phyloP scores from a whole-genome alignment of 441 rosid species.

The Adansonia rubrostipa region DNA sequence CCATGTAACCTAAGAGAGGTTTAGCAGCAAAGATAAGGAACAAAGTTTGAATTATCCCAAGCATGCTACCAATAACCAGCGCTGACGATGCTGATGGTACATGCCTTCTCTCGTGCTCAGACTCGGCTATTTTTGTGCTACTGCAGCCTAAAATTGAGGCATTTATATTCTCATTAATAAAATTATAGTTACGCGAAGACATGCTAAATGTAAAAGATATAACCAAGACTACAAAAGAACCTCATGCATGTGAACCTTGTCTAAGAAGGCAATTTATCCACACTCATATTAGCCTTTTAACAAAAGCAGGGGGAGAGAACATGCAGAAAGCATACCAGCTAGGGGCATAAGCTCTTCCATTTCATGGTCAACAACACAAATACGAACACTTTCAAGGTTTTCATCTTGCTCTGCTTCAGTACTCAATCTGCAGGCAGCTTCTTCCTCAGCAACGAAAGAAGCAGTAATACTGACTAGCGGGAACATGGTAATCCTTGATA shows the following conservation, averaged over 20 bases:
- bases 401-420: constrained; percentile 27
- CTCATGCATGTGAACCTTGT: not conserved
- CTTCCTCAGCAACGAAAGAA: constrained; percentile 51
- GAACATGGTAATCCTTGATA: constrained; percentile 45
- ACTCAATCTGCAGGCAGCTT: constrained; percentile 18
- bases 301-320: constrained; percentile 9
- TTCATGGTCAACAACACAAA: constrained; percentile 26
- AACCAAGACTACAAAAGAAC: not conserved
- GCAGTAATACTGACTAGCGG: constrained; percentile 50
- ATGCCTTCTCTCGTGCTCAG: constrained; percentile 21
- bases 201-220: not conserved
- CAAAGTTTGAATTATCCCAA: constrained; percentile 41
- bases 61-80: constrained; percentile 39
- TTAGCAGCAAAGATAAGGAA: constrained; percentile 38
- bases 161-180: constrained; percentile 21
- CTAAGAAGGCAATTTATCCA: not conserved
- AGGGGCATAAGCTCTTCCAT: constrained; percentile 34
- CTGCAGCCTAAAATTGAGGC: not conserved
- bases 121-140: not conserved
- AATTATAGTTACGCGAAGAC: not conserved
- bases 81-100: constrained; percentile 46
- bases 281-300: constrained; percentile 8
- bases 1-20: constrained; percentile 41
- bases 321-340: constrained; percentile 31
- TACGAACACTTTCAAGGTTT: constrained; percentile 8